Percentiles rank a stretch among this genome's conserved stretches.
Evolutionary conservation across 768 basidiomycete genomes (phyloP).

Genomic region (Naganishia randhawae): DNA sequence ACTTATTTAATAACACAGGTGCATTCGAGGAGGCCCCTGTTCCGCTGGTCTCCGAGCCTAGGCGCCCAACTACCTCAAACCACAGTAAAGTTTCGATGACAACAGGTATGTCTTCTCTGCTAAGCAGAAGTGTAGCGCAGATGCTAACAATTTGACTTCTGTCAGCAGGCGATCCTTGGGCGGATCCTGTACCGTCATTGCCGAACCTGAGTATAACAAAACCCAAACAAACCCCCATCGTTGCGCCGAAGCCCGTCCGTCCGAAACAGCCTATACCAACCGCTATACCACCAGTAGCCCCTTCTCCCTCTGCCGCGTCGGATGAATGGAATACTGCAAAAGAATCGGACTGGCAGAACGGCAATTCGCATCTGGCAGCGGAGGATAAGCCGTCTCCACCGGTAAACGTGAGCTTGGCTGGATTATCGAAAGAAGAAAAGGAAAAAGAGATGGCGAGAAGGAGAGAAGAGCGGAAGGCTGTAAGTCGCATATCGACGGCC

Average conservation of each 20-base stretch:
- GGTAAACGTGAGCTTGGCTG: constrained; percentile 50
- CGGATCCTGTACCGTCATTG: constrained; percentile 12
- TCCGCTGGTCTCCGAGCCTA: constrained; percentile 28
- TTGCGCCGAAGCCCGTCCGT: neutral
- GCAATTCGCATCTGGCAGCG: neutral
- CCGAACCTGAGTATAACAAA: constrained; percentile 17
- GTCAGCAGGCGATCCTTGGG: constrained; percentile 11
- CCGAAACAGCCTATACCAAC: neutral
- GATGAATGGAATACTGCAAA: constrained; percentile 5
- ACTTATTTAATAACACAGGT: constrained; percentile 52
- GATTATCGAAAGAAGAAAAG: constrained; percentile 82
- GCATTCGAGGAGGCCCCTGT: constrained; percentile 64
- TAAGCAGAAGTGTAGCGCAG: neutral
- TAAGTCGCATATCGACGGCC: constrained; percentile 44
- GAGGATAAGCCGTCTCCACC: constrained; percentile 31
- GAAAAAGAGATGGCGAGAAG: constrained; percentile 86
- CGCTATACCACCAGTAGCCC: neutral
- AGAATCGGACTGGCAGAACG: constrained; percentile 16
- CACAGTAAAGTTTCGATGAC: neutral
- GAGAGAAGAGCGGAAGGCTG: constrained; percentile 87
- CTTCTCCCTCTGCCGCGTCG: neutral
- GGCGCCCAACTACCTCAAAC: neutral
- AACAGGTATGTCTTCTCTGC: neutral
- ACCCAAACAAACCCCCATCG: neutral
- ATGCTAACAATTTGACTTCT: neutral